Evolutionary conservation across 345 rosid species (phyloP).

Genomic region (Erodium maritimum): DNA sequence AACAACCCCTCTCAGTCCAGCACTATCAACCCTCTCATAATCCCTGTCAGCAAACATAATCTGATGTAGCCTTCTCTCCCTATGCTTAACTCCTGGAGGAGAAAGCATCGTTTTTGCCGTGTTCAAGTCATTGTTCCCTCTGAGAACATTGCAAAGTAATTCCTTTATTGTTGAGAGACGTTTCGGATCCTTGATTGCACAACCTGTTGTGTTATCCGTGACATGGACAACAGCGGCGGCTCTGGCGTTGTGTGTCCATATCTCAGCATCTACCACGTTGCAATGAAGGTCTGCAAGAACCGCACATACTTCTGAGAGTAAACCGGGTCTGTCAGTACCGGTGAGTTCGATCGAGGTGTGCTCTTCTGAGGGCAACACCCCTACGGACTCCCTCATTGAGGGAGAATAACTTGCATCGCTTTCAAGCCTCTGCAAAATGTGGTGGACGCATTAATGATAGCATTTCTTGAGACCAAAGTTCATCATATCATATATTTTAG

Average conservation of each 20-base stretch:
- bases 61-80: slow-evolving; percentile 86
- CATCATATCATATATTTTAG: no score
- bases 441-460: neutral
- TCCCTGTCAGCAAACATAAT: slow-evolving; percentile 90
- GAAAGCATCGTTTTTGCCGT: slow-evolving; percentile 53
- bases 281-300: slow-evolving; percentile 74
- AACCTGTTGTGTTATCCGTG: slow-evolving; percentile 44
- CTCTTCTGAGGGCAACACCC: slow-evolving; percentile 70
- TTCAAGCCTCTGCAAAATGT: slow-evolving; percentile 52
- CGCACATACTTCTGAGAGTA: slow-evolving; percentile 82
- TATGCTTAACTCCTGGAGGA: slow-evolving; percentile 40
- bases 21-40: slow-evolving; percentile 52
- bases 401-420: slow-evolving; percentile 47
- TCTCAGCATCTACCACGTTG: slow-evolving; percentile 76
- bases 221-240: slow-evolving; percentile 87
- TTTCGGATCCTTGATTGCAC: slow-evolving; percentile 50
- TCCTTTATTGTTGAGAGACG: slow-evolving; percentile 54
- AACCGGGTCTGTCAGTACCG: slow-evolving; percentile 80
- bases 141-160: slow-evolving; percentile 55
- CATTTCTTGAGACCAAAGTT: no score
- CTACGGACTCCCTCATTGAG: slow-evolving; percentile 56
- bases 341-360: slow-evolving; percentile 73
- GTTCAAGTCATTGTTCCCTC: slow-evolving; percentile 43
- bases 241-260: slow-evolving; percentile 91
- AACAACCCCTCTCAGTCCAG: no score